These are phyloP conservation scores for Aureobasidium namibiae DNA, from an alignment of 2,329 filamentous ascomycete species.

Conservation along the genomic window DNA sequence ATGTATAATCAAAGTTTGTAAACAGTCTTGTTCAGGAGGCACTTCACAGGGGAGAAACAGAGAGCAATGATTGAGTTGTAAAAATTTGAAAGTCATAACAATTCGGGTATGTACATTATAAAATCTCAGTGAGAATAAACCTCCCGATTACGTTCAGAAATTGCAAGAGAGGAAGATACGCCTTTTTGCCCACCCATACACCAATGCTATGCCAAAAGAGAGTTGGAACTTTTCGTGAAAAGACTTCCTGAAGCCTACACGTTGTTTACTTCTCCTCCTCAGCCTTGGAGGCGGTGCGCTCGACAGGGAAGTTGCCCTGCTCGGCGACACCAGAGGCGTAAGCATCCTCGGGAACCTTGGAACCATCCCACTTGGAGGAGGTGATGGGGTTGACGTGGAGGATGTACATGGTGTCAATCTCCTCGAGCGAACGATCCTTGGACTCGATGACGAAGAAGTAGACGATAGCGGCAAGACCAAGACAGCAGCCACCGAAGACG, in stretches of 20 bases:
- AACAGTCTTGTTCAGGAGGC: too few species aligned
- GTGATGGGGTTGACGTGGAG: constrained; percentile 22
- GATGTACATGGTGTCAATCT: constrained; percentile 20
- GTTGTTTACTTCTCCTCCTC: constrained; percentile 6
- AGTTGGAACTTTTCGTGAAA: background rate
- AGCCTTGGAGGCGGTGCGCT: constrained; percentile 9
- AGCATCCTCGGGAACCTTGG: constrained; percentile 21
- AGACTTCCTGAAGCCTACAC: constrained; percentile 9
- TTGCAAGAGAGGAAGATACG: constrained; percentile 3
- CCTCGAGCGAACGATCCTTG: constrained; percentile 30
- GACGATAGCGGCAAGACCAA: constrained; percentile 26
- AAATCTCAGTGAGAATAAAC: background rate
- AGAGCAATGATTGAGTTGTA: background rate
- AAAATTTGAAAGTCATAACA: constrained; percentile 2
- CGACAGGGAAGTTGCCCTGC: background rate
- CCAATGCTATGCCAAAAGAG: constrained; percentile 9
- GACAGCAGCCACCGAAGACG: constrained; percentile 31
- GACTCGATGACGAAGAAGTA: constrained; percentile 34
- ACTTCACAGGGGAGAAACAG: background rate
- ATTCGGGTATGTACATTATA: constrained; percentile 7
- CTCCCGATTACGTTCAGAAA: constrained; percentile 6
- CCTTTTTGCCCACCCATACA: constrained; percentile 6
- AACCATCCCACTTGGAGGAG: constrained; percentile 24
- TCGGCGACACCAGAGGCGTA: constrained; percentile 15
- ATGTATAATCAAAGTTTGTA: background rate